Evolutionary conservation across 2,329 filamentous ascomycete genomes (phyloP).

Genomic region (Talaromyces albobiverticillius): DNA sequence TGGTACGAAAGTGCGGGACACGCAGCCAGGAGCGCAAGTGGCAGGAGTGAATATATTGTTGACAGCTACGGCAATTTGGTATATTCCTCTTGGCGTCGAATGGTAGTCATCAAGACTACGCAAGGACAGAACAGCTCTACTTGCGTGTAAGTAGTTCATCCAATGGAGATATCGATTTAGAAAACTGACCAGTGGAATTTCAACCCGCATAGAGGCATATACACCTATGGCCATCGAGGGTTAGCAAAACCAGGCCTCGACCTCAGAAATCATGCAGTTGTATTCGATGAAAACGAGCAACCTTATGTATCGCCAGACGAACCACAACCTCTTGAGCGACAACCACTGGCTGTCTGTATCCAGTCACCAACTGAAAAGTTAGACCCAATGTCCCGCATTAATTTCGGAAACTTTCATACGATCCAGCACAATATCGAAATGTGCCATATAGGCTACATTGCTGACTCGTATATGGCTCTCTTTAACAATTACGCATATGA

Average conservation of each 20-base stretch:
- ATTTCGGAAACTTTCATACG: conserved; percentile 40
- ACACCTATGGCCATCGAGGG: conserved; percentile 38
- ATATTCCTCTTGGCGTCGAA: conserved; percentile 1
- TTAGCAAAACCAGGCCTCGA: conserved; percentile 36
- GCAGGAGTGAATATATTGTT: not conserved
- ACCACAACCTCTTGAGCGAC: conserved; percentile 32
- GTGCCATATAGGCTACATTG: conserved; percentile 36
- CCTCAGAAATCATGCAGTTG: conserved; percentile 35
- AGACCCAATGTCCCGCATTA: conserved; percentile 34
- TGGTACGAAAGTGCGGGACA: not conserved
- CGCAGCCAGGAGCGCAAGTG: not conserved
- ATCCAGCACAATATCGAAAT: conserved; percentile 45
- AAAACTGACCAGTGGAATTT: not conserved
- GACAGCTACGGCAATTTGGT: not conserved
- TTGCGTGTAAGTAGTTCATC: conserved; percentile 30
- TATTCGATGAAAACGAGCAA: conserved; percentile 28
- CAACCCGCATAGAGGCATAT: conserved; percentile 32
- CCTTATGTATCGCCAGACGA: conserved; percentile 24
- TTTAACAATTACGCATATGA: conserved; percentile 19
- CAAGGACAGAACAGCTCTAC: conserved; percentile 20
- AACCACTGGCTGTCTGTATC: conserved; percentile 33
- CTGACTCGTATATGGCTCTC: conserved; percentile 22
- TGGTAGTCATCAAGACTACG: not conserved
- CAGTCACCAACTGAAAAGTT: conserved; percentile 22
- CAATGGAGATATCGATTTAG: not conserved